A percentile compares a stretch with the other conserved stretches of the same genome.
Evolutionary conservation across 176 grass and related monocot genomes (phyloP).

Genomic region (Oryza coarctata): DNA sequence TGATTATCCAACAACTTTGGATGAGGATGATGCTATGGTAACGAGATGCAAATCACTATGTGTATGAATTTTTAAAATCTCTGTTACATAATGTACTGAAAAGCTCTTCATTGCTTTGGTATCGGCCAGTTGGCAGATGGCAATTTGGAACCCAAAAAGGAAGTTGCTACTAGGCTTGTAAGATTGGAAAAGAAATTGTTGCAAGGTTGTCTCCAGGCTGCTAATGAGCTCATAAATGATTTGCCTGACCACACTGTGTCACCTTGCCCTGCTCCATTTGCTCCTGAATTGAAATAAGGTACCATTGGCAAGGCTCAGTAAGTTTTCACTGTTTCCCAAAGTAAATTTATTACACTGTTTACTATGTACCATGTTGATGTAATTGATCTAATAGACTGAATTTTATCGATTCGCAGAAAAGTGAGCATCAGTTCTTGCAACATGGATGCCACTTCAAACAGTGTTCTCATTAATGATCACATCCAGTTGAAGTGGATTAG

Average conservation of each 20-base stretch:
- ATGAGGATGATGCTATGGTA: slow-evolving; percentile 91
- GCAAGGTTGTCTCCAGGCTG: slow-evolving; percentile 79
- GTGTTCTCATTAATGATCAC: background rate
- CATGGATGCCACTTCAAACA: slow-evolving; percentile 19
- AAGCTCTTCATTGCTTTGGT: slow-evolving; percentile 16
- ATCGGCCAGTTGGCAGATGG: slow-evolving; percentile 61
- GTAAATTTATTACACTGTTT: background rate
- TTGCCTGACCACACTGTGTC: slow-evolving; percentile 81
- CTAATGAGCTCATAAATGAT: slow-evolving; percentile 62
- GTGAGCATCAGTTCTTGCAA: slow-evolving; percentile 23
- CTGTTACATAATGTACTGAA: slow-evolving; percentile 20
- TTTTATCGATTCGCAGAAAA: slow-evolving; percentile 4
- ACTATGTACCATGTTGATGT: background rate
- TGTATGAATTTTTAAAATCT: slow-evolving; percentile 10
- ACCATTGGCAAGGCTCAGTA: background rate
- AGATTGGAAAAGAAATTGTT: slow-evolving; percentile 94
- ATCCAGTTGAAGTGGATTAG: background rate
- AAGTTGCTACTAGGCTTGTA: slow-evolving; percentile 84
- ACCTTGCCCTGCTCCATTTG: slow-evolving; percentile 85
- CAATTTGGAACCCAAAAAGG: slow-evolving; percentile 86
- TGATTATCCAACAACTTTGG: slow-evolving; percentile 77
- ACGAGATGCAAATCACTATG: slow-evolving; percentile 18
- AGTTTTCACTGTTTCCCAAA: background rate
- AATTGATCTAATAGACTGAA: background rate
- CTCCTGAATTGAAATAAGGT: slow-evolving; percentile 87